These are phyloP conservation scores for Amaranthus hypochondriacus DNA, from an alignment of 148 eudicot species.

Conservation along the genomic window DNA sequence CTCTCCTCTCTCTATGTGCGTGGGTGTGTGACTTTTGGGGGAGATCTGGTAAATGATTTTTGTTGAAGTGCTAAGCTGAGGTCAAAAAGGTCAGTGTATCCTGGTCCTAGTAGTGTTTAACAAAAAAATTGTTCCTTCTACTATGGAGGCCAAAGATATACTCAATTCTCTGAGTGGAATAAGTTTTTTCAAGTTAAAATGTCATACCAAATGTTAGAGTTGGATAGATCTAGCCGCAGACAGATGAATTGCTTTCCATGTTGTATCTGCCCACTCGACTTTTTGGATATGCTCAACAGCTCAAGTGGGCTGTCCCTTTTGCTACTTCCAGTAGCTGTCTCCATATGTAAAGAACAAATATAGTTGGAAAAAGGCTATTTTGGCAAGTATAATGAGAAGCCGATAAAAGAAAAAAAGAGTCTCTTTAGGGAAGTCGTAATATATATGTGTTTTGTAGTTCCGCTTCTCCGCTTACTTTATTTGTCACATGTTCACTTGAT, in stretches of 20 bases:
- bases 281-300: too few species aligned
- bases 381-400: too few species aligned
- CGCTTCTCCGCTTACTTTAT: neutral
- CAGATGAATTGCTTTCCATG: too few species aligned
- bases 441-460: neutral
- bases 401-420: neutral
- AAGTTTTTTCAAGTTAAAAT: too few species aligned
- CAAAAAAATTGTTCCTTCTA: neutral
- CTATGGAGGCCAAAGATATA: neutral
- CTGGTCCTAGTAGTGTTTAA: neutral
- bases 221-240: too few species aligned
- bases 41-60: neutral
- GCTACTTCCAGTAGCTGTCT: too few species aligned
- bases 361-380: too few species aligned
- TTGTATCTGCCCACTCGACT: too few species aligned
- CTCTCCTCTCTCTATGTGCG: too few species aligned
- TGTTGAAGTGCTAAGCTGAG: neutral
- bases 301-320: too few species aligned
- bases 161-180: neutral
- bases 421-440: neutral
- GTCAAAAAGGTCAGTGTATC: neutral
- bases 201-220: too few species aligned
- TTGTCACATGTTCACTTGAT: neutral
- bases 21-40: neutral
- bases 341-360: too few species aligned